These are phyloP conservation scores for Annulohypoxylon moriforme DNA, from an alignment of 495 filamentous ascomycete genomes.

Conservation along the genomic window DNA sequence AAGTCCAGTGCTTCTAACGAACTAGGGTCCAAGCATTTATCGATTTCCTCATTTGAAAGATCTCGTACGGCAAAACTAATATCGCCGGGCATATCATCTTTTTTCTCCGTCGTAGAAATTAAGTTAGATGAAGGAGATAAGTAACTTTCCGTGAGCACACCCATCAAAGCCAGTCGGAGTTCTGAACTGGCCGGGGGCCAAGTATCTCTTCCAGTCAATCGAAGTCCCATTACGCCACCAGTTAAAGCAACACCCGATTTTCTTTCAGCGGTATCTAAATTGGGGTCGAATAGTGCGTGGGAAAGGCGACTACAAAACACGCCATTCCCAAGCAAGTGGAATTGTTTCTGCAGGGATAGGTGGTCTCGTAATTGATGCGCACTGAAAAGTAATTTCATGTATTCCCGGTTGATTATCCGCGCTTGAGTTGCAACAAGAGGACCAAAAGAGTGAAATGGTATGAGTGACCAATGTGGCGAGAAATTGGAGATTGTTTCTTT, in stretches of 20 bases:
- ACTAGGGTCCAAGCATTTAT: constrained; percentile 80
- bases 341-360: constrained; percentile 78
- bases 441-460: constrained; percentile 78
- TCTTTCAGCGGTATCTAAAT: constrained; percentile 83
- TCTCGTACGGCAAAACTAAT: constrained; percentile 90
- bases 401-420: constrained; percentile 77
- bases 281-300: constrained; percentile 85
- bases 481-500: constrained; percentile 53
- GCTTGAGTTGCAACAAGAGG: constrained; percentile 80
- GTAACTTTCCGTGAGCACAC: constrained; percentile 82
- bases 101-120: constrained; percentile 34
- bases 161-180: constrained; percentile 86
- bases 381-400: constrained; percentile 82
- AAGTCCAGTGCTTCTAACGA: constrained; percentile 91
- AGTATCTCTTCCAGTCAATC: constrained; percentile 76
- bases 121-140: constrained; percentile 27
- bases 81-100: constrained; percentile 76
- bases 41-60: constrained; percentile 77
- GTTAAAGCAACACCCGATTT: constrained; percentile 72
- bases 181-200: constrained; percentile 97
- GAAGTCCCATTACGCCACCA: constrained; percentile 81
- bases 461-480: constrained; percentile 76
- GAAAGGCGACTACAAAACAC: constrained; percentile 82
- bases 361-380: constrained; percentile 80
- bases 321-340: constrained; percentile 86